Evolutionary conservation across 2,329 filamentous ascomycete genomes (phyloP).

Genomic region (Hymenoscyphus fructigenus): DNA sequence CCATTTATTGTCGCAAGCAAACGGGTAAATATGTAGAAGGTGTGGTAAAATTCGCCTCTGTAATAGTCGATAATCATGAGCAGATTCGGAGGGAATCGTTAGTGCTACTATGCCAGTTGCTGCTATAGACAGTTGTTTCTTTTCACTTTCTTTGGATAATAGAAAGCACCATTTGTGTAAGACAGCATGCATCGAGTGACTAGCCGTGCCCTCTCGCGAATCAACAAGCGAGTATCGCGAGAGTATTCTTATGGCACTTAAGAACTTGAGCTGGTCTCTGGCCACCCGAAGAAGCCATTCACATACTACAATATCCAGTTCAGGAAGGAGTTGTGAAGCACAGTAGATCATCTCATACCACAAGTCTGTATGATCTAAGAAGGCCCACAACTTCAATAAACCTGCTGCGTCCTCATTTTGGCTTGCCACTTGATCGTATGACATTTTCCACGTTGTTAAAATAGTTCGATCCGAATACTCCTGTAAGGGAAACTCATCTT

Average conservation of each 20-base stretch:
- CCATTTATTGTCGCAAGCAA: not conserved
- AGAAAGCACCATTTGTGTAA: not conserved
- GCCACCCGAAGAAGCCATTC: not conserved
- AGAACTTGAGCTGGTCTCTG: not conserved
- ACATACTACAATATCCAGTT: not conserved
- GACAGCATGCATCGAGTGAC: not conserved
- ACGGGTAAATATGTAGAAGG: not conserved
- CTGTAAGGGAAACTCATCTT: conserved; percentile 39
- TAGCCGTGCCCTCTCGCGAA: conserved; percentile 7
- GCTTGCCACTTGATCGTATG: conserved; percentile 39
- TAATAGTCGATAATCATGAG: not conserved
- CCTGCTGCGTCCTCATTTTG: conserved; percentile 30
- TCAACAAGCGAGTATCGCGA: conserved; percentile 29
- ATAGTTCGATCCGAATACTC: conserved; percentile 39
- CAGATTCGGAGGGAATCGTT: not conserved
- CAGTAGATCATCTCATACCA: conserved; percentile 45
- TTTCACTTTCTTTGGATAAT: not conserved
- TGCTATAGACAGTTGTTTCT: not conserved
- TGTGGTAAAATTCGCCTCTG: not conserved
- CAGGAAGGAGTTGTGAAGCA: conserved; percentile 17
- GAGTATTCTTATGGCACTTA: conserved; percentile 31
- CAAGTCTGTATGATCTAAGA: conserved; percentile 37
- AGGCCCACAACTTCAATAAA: conserved; percentile 40
- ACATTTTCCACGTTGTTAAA: conserved; percentile 43
- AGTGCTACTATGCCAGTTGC: not conserved